Evolutionary conservation across 1,139 yeast species (phyloP).

Genomic region (Maudiozyma humilis): DNA sequence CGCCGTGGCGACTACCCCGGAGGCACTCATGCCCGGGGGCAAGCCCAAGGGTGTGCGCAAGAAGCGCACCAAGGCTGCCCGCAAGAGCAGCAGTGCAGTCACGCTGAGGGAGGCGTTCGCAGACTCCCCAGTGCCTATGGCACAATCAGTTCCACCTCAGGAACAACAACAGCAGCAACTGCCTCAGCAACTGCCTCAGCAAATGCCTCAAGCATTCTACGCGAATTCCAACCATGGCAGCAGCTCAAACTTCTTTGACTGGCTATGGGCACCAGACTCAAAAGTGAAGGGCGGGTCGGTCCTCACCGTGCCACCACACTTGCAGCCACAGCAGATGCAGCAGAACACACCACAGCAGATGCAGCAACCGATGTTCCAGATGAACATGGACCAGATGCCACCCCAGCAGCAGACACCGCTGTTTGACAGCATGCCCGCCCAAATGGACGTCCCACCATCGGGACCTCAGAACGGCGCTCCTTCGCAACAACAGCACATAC

Average conservation of each 20-base stretch:
- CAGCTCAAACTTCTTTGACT: conserved; percentile 1
- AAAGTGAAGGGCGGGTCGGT: background rate
- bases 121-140: background rate
- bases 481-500: background rate
- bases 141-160: background rate
- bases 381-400: too few relatives aligned
- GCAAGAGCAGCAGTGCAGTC: background rate
- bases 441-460: background rate
- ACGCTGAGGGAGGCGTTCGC: background rate
- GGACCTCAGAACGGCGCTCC: background rate
- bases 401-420: background rate
- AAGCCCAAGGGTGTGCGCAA: background rate
- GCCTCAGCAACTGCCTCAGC: background rate
- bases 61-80: background rate
- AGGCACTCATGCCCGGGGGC: too few relatives aligned
- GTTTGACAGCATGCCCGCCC: background rate
- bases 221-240: background rate
- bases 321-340: conserved; percentile 8
- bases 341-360: background rate
- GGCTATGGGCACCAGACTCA: conserved; percentile 2
- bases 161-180: background rate
- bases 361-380: background rate
- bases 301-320: background rate
- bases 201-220: background rate
- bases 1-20: too few relatives aligned